phyloP scores from a whole-genome alignment of 2,329 filamentous ascomycete species.

The Camillea tinctor region DNA sequence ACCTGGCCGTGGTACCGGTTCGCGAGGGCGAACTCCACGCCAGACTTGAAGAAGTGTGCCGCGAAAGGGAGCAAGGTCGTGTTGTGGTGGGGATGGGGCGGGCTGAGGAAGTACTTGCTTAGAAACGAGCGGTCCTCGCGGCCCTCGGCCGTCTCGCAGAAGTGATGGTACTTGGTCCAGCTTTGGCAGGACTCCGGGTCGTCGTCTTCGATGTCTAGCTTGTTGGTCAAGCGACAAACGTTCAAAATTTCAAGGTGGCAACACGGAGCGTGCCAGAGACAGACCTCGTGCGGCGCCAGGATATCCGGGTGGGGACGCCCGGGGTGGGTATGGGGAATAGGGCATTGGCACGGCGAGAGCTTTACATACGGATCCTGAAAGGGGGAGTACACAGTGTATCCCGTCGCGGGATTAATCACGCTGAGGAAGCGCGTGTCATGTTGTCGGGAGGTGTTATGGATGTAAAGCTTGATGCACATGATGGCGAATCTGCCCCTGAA shows the following conservation, averaged over 20 bases:
- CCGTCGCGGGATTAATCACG: constrained; percentile 17
- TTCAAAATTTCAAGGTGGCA: constrained; percentile 9
- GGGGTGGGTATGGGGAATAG: background rate
- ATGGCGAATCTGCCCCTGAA: background rate
- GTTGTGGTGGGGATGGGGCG: too few species aligned
- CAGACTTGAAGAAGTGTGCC: constrained; percentile 13
- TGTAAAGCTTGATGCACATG: constrained; percentile 16
- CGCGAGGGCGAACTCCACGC: constrained; percentile 13
- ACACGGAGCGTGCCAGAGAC: constrained; percentile 15
- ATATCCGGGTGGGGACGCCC: too few species aligned
- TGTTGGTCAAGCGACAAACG: background rate
- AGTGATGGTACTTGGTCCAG: constrained; percentile 17
- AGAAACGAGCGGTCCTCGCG: constrained; percentile 6
- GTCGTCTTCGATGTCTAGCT: too few species aligned
- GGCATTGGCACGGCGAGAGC: constrained; percentile 1
- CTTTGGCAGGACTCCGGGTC: background rate
- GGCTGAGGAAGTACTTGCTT: background rate
- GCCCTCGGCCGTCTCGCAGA: constrained; percentile 3
- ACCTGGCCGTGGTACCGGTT: background rate
- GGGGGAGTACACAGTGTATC: constrained; percentile 17
- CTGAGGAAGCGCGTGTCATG: constrained; percentile 18
- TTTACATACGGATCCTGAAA: constrained; percentile 13
- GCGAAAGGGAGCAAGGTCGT: constrained; percentile 1
- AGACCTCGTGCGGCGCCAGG: background rate
- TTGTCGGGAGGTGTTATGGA: constrained; percentile 14